Evolutionary conservation across 768 basidiomycete species (phyloP), one percentile per base, ranked within the genome.

Genomic region (Multifurca ochricompacta): DNA sequence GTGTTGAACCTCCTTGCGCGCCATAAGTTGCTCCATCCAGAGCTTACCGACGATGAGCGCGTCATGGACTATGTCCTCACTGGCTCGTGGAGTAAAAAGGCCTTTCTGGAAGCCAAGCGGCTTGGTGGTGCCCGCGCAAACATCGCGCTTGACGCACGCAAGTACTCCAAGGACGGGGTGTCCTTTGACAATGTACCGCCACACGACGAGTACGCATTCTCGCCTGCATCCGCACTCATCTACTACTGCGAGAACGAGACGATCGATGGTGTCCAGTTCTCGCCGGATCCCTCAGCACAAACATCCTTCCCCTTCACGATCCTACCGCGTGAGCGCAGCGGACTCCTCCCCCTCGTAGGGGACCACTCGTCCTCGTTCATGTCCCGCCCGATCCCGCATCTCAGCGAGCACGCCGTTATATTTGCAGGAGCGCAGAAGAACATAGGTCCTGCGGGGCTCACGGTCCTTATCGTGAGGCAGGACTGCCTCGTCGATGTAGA

Each of bases 171-270:
- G 48, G 81, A 84, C 63, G 80, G 77, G 51, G 85, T 85, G 65
- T 73, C 82, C 0, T 89, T 85, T 69, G 85, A 91, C 61, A 81
- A 78, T 59, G 81, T 98, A 66, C 93, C 96, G 8, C 72, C 82
- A 10, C 82, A 80, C 66, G 70, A 74, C 50, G 76, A 77, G 49
- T 98, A 87, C 77, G 66, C 70, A 9, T 91, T 97, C 73, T 86
- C 87, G 7, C 59, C 70, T n/a, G 78, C 83, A 65, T 85, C 95
- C 13, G 94, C 88, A 25, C 78, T 94, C 62, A 84, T 97, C 55
- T 98, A 95, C 73, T 98, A 96, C 73, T 99, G 96, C 78, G 96
- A 96, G 69, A 99, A 99, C 75, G 96, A 99, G 74, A 99, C 96
- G 13, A 87, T 98, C 54, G 86, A 95, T 62, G 96, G 96, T 39